These are phyloP conservation scores for Phialophora tarda DNA, from an alignment of 2,329 filamentous ascomycete genomes.

Conservation along the genomic window DNA sequence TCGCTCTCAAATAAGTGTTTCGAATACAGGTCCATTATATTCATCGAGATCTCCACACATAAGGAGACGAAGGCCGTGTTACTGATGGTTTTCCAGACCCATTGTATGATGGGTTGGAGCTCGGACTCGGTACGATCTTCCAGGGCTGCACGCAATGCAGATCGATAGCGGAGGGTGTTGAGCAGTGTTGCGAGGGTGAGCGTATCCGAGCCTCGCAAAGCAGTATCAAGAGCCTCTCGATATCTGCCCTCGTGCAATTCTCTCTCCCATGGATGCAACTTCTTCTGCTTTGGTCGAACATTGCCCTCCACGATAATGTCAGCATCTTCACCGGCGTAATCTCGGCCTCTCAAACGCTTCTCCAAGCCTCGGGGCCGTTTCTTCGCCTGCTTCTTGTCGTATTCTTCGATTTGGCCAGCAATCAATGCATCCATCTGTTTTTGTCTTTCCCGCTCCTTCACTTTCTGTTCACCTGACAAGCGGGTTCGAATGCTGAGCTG, in stretches of 20 bases:
- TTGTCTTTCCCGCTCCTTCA: conserved; percentile 74
- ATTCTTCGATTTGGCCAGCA: conserved; percentile 75
- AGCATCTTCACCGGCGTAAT: conserved; percentile 80
- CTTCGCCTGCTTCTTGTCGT: conserved; percentile 72
- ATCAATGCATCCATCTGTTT: conserved; percentile 85
- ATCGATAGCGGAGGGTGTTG: conserved; percentile 83
- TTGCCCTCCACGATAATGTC: conserved; percentile 87
- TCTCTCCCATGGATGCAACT: conserved; percentile 77
- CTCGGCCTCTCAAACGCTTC: conserved; percentile 69
- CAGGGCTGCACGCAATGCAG: conserved; percentile 79
- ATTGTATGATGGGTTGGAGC: conserved; percentile 80
- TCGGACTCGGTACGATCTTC: conserved; percentile 79
- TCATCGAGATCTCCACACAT: conserved; percentile 80
- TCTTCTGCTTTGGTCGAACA: conserved; percentile 66
- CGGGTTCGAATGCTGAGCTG: conserved; percentile 89
- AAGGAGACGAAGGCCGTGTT: conserved; percentile 77
- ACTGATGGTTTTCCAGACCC: conserved; percentile 79
- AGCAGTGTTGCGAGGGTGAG: conserved; percentile 75
- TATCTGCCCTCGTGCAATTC: conserved; percentile 81
- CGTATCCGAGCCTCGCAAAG: conserved; percentile 67
- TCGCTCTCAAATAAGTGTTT: conserved; percentile 75
- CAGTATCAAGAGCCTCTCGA: conserved; percentile 75
- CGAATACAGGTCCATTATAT: conserved; percentile 85
- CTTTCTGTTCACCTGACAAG: conserved; percentile 81
- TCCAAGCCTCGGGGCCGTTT: conserved; percentile 65